Conservation (phyloP, 2,329 filamentous ascomycete species). For the Grosmannia penicillata region DNA sequence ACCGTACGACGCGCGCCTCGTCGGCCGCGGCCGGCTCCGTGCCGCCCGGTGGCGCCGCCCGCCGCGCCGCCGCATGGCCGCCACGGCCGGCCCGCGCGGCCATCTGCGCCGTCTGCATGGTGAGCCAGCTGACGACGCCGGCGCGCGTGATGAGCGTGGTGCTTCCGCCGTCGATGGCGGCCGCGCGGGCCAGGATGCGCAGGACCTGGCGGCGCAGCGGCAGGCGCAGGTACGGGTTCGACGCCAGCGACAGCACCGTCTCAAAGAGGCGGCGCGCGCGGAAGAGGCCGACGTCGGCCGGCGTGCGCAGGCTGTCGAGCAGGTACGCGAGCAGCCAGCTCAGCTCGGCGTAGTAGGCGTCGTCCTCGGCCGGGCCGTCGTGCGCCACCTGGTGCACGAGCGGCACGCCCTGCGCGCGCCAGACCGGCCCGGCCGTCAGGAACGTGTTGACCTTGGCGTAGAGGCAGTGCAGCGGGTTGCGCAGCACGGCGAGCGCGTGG, state of each 20-base stretch:
- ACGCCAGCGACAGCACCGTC: slow-evolving; percentile 54
- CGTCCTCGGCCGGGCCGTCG: slow-evolving; percentile 55
- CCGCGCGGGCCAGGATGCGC: slow-evolving; percentile 51
- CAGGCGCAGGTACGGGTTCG: slow-evolving; percentile 47
- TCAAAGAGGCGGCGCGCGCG: slow-evolving; percentile 56
- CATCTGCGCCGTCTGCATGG: slow-evolving; percentile 33
- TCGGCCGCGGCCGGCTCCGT: slow-evolving; percentile 16
- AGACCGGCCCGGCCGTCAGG: slow-evolving; percentile 61
- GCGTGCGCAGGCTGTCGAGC: slow-evolving; percentile 47
- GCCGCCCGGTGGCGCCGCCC: too few relatives aligned
- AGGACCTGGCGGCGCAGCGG: slow-evolving; percentile 44
- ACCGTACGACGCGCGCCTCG: slow-evolving; percentile 33
- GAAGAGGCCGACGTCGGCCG: slow-evolving; percentile 44
- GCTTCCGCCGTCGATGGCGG: slow-evolving; percentile 54
- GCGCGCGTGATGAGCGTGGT: slow-evolving; percentile 68
- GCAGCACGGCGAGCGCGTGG: slow-evolving; percentile 53
- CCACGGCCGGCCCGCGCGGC: neutral
- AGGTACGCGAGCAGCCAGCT: slow-evolving; percentile 62
- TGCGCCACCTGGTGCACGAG: slow-evolving; percentile 49
- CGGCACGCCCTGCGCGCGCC: slow-evolving; percentile 60
- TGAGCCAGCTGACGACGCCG: slow-evolving; percentile 61
- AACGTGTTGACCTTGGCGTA: slow-evolving; percentile 81
- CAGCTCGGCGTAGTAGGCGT: slow-evolving; percentile 56
- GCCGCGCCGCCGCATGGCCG: neutral
- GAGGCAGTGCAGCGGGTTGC: slow-evolving; percentile 63